phyloP scores from a whole-genome alignment of 495 filamentous ascomycete genomes.

The Xylaria longipes region DNA sequence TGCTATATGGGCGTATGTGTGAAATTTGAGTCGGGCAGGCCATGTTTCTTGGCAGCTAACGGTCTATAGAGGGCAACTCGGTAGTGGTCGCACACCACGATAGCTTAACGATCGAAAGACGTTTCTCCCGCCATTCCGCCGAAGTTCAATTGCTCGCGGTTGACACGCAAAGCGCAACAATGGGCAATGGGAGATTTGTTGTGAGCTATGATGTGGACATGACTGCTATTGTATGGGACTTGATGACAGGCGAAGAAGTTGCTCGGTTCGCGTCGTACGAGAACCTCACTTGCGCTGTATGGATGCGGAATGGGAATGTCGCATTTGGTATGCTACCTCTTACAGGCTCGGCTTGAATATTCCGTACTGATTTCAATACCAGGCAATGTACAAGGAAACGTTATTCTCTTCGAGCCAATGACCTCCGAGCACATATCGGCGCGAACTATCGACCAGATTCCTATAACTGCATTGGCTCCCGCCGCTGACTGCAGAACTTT shows the following conservation, averaged over 20 bases:
- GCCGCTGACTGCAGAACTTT: conserved; percentile 93
- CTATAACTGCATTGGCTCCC: conserved; percentile 90
- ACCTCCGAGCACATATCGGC: conserved; percentile 93
- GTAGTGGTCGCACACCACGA: conserved; percentile 90
- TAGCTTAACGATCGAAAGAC: conserved; percentile 84
- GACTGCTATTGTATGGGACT: conserved; percentile 96
- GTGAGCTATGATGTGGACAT: conserved; percentile 92
- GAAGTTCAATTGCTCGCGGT: conserved; percentile 83
- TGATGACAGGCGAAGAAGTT: conserved; percentile 89
- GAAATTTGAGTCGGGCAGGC: not conserved
- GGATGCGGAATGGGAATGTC: conserved; percentile 98
- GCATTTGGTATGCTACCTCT: conserved; percentile 76
- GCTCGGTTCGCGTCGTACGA: conserved; percentile 91
- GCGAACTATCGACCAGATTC: conserved; percentile 87
- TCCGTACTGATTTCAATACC: conserved; percentile 27
- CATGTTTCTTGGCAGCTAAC: conserved; percentile 21
- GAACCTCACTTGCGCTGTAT: conserved; percentile 79
- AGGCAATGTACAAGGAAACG: conserved; percentile 90
- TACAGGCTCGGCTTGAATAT: conserved; percentile 16
- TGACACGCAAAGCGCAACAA: conserved; percentile 90
- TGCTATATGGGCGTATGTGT: conserved; percentile 72
- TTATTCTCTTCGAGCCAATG: conserved; percentile 92
- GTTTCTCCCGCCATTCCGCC: conserved; percentile 84
- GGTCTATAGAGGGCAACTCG: conserved; percentile 62
- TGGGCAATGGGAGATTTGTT: conserved; percentile 81